A percentile compares a stretch with the other conserved stretches of the same genome.
Conservation (phyloP, 1,284 basidiomycete genomes). For the Irpex sp. region DNA sequence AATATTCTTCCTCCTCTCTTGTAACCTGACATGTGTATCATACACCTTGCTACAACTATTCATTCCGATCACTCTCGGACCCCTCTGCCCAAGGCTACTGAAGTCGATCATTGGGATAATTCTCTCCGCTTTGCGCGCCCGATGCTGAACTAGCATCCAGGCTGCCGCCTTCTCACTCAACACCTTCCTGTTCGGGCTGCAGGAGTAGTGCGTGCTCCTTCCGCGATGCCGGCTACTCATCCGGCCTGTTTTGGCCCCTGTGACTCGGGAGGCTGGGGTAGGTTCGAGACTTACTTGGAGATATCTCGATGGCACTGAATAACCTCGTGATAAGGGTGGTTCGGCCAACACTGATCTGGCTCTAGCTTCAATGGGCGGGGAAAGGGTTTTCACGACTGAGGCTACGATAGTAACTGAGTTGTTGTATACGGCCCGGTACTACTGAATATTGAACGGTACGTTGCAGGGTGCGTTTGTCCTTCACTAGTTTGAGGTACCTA, state of each 20-base stretch:
- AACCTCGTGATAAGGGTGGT: neutral
- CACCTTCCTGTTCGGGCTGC: neutral
- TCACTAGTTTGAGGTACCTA: no score
- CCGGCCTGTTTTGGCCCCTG: neutral
- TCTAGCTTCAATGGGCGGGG: no score
- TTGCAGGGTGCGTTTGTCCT: no score
- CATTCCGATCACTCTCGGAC: constrained; percentile 9
- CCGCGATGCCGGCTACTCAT: neutral
- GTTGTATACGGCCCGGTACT: no score
- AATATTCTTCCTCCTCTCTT: constrained; percentile 1
- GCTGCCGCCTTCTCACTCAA: neutral
- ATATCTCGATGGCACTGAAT: neutral
- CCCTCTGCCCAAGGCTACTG: neutral
- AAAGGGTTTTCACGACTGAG: no score
- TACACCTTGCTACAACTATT: neutral
- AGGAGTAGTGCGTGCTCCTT: neutral
- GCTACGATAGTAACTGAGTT: no score
- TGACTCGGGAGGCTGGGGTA: neutral
- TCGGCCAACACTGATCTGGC: neutral
- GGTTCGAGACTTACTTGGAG: neutral
- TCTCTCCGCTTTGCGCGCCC: neutral
- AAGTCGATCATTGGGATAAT: neutral
- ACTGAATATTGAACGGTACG: no score
- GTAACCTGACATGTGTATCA: constrained; percentile 5
- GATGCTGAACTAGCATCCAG: neutral